Conservation (phyloP, 495 filamentous ascomycete genomes). For the Penicillium daleae region DNA sequence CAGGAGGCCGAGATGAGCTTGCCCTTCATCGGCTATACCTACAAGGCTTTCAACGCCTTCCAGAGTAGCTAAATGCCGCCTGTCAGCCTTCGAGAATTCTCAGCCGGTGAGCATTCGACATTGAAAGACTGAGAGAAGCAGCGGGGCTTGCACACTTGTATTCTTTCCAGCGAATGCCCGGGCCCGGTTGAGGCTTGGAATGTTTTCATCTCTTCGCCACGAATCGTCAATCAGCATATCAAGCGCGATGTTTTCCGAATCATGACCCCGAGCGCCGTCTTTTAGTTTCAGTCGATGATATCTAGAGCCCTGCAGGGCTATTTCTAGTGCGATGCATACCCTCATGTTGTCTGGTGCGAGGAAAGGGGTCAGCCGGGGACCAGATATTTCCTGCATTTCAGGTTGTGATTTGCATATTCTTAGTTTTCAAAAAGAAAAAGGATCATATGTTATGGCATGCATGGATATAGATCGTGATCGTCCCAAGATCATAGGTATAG, state of each 20-base stretch:
- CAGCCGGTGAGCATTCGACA: conserved; percentile 5
- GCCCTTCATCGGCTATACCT: conserved; percentile 98
- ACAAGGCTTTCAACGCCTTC: conserved; percentile 94
- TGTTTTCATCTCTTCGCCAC: conserved; percentile 26
- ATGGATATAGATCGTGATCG: conserved; percentile 1
- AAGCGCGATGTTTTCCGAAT: conserved; percentile 45
- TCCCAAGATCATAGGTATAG: background rate
- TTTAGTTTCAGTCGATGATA: conserved; percentile 31
- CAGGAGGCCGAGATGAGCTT: conserved; percentile 84
- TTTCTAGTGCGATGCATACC: conserved; percentile 19
- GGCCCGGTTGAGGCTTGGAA: conserved; percentile 16
- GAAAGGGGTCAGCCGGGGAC: conserved; percentile 2
- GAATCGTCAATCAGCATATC: conserved; percentile 46
- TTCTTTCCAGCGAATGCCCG: conserved; percentile 21
- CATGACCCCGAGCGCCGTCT: conserved; percentile 44
- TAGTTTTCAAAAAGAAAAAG: conserved; percentile 17
- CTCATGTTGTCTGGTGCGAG: conserved; percentile 14
- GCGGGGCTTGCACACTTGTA: conserved; percentile 44
- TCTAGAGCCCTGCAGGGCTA: conserved; percentile 19
- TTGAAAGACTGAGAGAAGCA: conserved; percentile 28
- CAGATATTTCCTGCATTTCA: conserved; percentile 25
- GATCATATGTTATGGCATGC: background rate
- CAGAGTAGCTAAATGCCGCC: conserved; percentile 39
- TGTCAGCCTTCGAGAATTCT: conserved; percentile 14
- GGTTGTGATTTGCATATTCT: conserved; percentile 23